Base-by-base conservation (phyloP, 2,329 filamentous ascomycete genomes). In the Colletotrichum tofieldiae region DNA sequence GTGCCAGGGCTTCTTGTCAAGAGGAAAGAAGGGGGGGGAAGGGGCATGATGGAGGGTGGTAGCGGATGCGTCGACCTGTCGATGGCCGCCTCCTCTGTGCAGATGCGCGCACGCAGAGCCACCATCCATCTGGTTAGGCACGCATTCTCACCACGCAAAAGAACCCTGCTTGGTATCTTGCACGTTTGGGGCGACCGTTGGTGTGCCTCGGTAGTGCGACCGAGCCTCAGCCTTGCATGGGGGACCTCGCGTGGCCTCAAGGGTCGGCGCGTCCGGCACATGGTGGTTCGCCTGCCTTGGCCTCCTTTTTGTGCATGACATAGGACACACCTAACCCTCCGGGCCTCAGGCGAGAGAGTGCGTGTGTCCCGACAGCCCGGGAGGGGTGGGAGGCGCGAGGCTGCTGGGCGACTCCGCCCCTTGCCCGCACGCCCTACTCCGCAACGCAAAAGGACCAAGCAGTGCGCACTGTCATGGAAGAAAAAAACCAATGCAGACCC, bases 181-280 rank as follows among this genome's bases (percentile, higher is more conserved):
- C 16, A 29, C 16, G 5, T 26, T 20, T 26, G 29, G 26, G 29
- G 14, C 29, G 43, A 18, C 32, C 29, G 41, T 16, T 18, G 14
- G 16, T 39, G n/a, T 26, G 20, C 16, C 59, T 32, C 29, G 43
- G 58, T 32, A 45, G n/a, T n/a, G 26, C 51, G 16, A 41, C 41
- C n/a, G 6, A 11, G 59, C 14, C 59, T 51, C 43, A 16, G 43
- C n/a, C 20, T 35, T 49, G 43, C 20, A 11, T 37, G 29, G 35
- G n/a, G n/a, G 20, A 5, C 32, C 29, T 18, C 59, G 32, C 59
- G 59, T 49, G 59, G 59, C 45, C 41, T 51, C 45, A 18, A 45
- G 59, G 47, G 59, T 51, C 12, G 59, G 32, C 7, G 14, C 18
- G 23, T 7, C 32, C 11, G 47, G 20, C 14, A 5, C 29, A 11